These are phyloP conservation scores for Gracilaria vermiculophylla DNA, from an alignment of 23 red algal genomes.

Conservation along the genomic window DNA sequence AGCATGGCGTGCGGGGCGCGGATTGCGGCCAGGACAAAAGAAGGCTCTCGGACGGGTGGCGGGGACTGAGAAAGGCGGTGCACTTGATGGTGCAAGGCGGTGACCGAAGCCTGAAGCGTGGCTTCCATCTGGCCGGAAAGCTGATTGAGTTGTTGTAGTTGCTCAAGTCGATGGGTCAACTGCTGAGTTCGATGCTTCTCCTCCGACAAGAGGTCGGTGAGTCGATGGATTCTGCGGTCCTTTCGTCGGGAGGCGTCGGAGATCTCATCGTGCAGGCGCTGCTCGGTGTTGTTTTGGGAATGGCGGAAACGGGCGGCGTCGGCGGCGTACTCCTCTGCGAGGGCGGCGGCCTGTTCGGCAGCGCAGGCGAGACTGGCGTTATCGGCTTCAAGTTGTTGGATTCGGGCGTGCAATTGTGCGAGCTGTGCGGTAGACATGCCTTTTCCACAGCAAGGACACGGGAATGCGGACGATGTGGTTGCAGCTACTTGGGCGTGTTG, in stretches of 20 bases:
- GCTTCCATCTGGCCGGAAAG: not conserved
- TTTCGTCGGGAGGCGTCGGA: slow-evolving; percentile 25
- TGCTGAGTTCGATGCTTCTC: not conserved
- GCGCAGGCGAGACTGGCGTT: slow-evolving; percentile 4
- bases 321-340: slow-evolving; percentile 21
- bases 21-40: not conserved
- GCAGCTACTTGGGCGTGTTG: no score
- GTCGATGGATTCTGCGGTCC: slow-evolving; percentile 11
- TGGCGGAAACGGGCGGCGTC: slow-evolving; percentile 22
- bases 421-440: not conserved
- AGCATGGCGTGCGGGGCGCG: not conserved
- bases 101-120: slow-evolving; percentile 1
- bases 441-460: no score
- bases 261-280: slow-evolving; percentile 12
- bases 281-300: slow-evolving; percentile 26
- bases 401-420: slow-evolving; percentile 1
- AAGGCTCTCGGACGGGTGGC: not conserved
- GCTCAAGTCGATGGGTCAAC: not conserved
- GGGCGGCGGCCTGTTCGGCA: not conserved
- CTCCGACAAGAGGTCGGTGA: slow-evolving; percentile 1
- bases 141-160: not conserved
- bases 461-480: no score
- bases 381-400: slow-evolving; percentile 13
- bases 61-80: not conserved
- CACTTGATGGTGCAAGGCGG: not conserved